Evolutionary conservation across 306 rosid species (phyloP), one percentile per base, ranked within the genome.

Genomic region (Prunus davidiana): DNA sequence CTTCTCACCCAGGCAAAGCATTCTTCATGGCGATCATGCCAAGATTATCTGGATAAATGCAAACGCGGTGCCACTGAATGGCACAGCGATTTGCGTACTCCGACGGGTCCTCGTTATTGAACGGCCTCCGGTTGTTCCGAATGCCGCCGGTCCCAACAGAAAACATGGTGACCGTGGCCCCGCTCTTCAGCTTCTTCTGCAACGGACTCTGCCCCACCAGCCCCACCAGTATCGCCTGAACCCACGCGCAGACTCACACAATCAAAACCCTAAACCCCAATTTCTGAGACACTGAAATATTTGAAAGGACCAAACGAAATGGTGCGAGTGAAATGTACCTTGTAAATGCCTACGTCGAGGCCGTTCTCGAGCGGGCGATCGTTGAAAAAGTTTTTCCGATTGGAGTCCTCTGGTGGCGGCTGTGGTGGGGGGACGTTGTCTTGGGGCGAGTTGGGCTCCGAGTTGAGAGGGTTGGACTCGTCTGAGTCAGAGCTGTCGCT

Each of bases 51-150:
- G 90, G 89, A 86, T 95, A 92, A 68, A 95, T 55, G 0, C 91
- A 80, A 55, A 95, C 92, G 34, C 99, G 88, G 74, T 95, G 99
- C 99, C 99, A 95, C 83, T 95, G 99, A 76, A 92, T 72, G 6
- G 78, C 70, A 22, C 89, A 84, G 12, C 97, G 87, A 58, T 89
- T 88, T 1, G 99, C 97, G 54, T 86, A 95, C 75, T 95, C 97
- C 20, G 65, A 72, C 1, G 97, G 99, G 46, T 71, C 86, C 87
- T 95, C 99, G 2, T 82, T 79, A 12, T 82, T 86, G 38, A 88
- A 82, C 0, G 99, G 99, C 84, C 97, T 87, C 50, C 97, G 85
- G 72, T 92, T 89, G 78, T 84, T 92, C 19, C 92, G 96, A 81
- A 95, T 90, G 50, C 99, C 97, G 18, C 99, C 99, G 0, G 97